These are phyloP conservation scores for Craterostigma plantagineum DNA, from an alignment of 257 asterid genomes.

Conservation along the genomic window DNA sequence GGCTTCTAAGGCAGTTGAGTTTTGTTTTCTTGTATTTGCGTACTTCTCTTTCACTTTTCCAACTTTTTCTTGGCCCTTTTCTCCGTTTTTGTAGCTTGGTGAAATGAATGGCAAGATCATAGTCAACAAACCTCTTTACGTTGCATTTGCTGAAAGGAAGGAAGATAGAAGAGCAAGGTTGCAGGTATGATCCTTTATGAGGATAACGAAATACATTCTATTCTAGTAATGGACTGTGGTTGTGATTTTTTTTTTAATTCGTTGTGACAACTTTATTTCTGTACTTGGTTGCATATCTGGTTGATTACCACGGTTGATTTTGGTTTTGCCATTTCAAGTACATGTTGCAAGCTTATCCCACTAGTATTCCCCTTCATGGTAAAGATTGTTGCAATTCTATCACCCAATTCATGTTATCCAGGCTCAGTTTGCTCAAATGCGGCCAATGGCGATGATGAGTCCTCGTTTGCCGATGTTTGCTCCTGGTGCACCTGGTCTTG, in stretches of 20 bases:
- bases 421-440: constrained; percentile 88
- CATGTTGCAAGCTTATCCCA: constrained; percentile 1
- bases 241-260: too few relatives aligned
- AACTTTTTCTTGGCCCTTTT: background rate
- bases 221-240: background rate
- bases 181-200: constrained; percentile 22
- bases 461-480: constrained; percentile 33
- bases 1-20: constrained; percentile 24
- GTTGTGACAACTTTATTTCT: background rate
- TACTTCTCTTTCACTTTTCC: background rate
- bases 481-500: constrained; percentile 79
- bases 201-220: background rate
- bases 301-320: too few relatives aligned
- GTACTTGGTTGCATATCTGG: too few relatives aligned
- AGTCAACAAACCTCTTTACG: constrained; percentile 48
- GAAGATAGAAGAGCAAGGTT: constrained; percentile 47
- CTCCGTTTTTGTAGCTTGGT: constrained; percentile 18
- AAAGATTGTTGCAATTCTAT: background rate
- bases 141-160: constrained; percentile 51
- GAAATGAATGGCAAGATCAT: constrained; percentile 57
- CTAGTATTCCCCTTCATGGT: background rate
- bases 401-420: constrained; percentile 11
- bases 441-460: constrained; percentile 61
- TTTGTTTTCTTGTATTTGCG: background rate
- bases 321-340: background rate